Evolutionary conservation across 768 basidiomycete genomes (phyloP), one percentile per base, ranked within the genome.

Genomic region (Epithele typhae): DNA sequence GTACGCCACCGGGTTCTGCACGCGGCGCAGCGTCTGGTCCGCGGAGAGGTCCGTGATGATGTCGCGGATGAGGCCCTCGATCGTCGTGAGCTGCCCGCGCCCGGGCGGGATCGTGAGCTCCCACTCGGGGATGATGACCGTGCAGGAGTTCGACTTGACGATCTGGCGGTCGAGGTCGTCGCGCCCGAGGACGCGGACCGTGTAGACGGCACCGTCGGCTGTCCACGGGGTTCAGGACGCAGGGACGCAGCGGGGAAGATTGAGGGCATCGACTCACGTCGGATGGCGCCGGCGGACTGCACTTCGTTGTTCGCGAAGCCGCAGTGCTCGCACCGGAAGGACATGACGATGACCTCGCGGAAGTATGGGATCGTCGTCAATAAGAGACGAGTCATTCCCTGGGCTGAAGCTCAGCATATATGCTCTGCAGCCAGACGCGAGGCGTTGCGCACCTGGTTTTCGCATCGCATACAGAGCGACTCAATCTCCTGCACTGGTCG

Each of bases 281-380:
- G 77, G 45, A 95, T 93, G 41, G 75, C 64, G 5, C 89, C 88
- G 0, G 96, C 96, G 7, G 89, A 81, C 59, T 97, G 92, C 37
- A 95, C 84, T 68, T 98, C 95, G 63, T 95, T 99, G 66, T 99
- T 98, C 33, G 75, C 64, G 53, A 74, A 67, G 8, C 92, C 93
- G 58, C 96, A 99, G 59, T 92, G 84, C 47, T 95, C 91, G 63
- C 96, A 99, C 46, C 86, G 78, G 72, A 99, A 99, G 32, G 92
- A 94, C 82, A 95, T 92, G 50, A 98, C 81, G 53, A 99, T 88
- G 42, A 98, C 84, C 64, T 99, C 91, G 37, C 81, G 75, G 73
- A 98, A 98, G 72, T 83, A 98, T 0, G 96, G 96, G 40, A 99
- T 99, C 3, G 84, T 82, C 0, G 94, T 97, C 40, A 99, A 72